Percentiles rank a stretch among this genome's conserved stretches.
Evolutionary conservation across 768 basidiomycete species (phyloP).

Genomic region (Pisolithus orientalis): DNA sequence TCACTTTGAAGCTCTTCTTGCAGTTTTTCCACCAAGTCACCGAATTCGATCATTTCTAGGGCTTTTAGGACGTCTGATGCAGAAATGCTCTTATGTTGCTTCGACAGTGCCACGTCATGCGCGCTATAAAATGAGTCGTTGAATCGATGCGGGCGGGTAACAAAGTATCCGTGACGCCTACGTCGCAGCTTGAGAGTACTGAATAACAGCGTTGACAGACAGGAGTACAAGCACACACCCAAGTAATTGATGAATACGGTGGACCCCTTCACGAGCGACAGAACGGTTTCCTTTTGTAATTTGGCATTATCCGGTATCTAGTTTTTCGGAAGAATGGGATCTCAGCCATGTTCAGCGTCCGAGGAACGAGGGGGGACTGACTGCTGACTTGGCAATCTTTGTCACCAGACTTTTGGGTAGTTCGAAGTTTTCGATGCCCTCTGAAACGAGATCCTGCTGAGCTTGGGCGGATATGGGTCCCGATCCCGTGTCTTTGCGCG

Average conservation of each 20-base stretch:
- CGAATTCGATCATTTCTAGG: slow-evolving; percentile 71
- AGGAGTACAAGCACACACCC: slow-evolving; percentile 40
- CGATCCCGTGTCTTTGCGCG: slow-evolving; percentile 56
- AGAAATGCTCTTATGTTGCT: slow-evolving; percentile 84
- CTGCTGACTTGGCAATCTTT: slow-evolving; percentile 79
- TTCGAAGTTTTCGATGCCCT: slow-evolving; percentile 87
- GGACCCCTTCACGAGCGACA: slow-evolving; percentile 81
- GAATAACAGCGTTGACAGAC: not conserved
- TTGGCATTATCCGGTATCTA: slow-evolving; percentile 84
- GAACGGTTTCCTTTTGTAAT: slow-evolving; percentile 82
- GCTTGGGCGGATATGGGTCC: slow-evolving; percentile 62
- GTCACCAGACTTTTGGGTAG: slow-evolving; percentile 79
- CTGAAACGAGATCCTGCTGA: slow-evolving; percentile 74
- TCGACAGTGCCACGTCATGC: slow-evolving; percentile 79
- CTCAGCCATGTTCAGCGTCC: not conserved
- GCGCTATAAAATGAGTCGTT: slow-evolving; percentile 42
- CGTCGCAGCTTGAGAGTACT: slow-evolving; percentile 38
- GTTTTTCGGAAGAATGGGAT: not conserved
- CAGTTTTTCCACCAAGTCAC: slow-evolving; percentile 58
- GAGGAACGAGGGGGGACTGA: slow-evolving; percentile 31
- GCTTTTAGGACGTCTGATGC: slow-evolving; percentile 89
- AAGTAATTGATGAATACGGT: slow-evolving; percentile 96
- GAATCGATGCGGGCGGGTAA: not conserved
- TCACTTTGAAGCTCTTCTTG: slow-evolving; percentile 60
- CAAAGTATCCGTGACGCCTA: slow-evolving; percentile 17